phyloP scores from a whole-genome alignment of 768 basidiomycete species.

The Mycena crocata region DNA sequence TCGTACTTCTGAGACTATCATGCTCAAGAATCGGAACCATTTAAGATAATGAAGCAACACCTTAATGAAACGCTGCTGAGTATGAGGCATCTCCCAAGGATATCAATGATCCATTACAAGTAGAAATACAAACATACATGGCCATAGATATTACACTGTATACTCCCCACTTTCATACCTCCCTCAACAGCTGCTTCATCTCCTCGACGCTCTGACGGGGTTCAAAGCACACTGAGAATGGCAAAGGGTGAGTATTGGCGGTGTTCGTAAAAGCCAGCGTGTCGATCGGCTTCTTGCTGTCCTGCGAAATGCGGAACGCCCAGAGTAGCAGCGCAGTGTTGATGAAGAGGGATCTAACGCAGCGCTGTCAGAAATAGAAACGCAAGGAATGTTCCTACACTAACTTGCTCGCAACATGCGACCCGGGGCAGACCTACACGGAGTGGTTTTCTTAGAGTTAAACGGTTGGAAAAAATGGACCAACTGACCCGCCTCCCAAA shows the following conservation, averaged over 20 bases:
- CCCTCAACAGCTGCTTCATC: conserved; percentile 53
- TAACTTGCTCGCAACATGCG: conserved; percentile 62
- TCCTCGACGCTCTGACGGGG: conserved; percentile 54
- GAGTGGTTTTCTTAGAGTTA: neutral
- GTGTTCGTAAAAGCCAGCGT: conserved; percentile 70
- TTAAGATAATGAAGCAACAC: too few relatives aligned
- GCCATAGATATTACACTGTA: too few relatives aligned
- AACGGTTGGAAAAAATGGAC: conserved; percentile 12
- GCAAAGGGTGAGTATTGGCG: conserved; percentile 72
- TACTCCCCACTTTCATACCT: too few relatives aligned
- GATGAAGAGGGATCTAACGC: conserved; percentile 69
- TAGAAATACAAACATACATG: too few relatives aligned
- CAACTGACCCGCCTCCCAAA: conserved; percentile 60
- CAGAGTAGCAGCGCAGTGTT: conserved; percentile 73
- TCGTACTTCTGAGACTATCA: too few relatives aligned
- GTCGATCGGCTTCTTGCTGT: conserved; percentile 68
- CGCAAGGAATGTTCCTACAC: conserved; percentile 36
- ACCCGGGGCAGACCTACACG: conserved; percentile 70
- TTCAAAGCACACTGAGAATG: conserved; percentile 68
- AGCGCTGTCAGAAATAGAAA: neutral
- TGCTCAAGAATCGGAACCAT: too few relatives aligned
- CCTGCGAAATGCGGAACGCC: conserved; percentile 69
- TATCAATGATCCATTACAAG: too few relatives aligned
- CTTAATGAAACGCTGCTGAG: too few relatives aligned
- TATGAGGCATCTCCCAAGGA: too few relatives aligned